Conservation (phyloP, 257 asterid genomes). For the Echites panduratus region DNA sequence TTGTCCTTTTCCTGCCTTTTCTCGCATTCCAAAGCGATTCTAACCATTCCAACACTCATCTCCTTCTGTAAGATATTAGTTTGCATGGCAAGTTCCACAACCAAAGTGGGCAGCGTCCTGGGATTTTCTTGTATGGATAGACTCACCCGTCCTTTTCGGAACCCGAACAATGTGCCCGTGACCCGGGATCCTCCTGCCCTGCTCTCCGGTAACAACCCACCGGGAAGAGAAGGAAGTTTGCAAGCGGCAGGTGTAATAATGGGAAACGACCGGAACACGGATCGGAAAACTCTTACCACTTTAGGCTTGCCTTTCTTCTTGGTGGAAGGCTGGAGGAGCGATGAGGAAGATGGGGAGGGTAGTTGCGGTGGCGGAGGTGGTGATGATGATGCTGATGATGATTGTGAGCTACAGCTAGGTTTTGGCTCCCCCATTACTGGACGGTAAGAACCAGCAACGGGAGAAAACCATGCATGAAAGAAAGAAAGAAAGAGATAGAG, state of each 20-base stretch:
- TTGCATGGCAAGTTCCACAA: constrained; percentile 42
- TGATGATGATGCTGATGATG: constrained; percentile 24
- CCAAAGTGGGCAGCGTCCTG: constrained; percentile 32
- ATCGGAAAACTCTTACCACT: constrained; percentile 52
- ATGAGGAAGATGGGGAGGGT: constrained; percentile 28
- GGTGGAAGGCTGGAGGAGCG: constrained; percentile 58
- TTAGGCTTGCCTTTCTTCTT: constrained; percentile 35
- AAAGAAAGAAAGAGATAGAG: neutral
- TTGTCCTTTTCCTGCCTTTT: constrained; percentile 28
- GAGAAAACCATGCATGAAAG: constrained; percentile 23
- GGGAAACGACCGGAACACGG: constrained; percentile 75
- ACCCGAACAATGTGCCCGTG: constrained; percentile 71
- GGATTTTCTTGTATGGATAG: constrained; percentile 41
- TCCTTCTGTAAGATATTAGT: constrained; percentile 34
- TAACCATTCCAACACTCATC: constrained; percentile 43
- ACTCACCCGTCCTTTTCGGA: constrained; percentile 36
- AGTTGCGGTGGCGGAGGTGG: constrained; percentile 29
- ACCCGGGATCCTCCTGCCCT: constrained; percentile 32
- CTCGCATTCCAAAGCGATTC: constrained; percentile 42
- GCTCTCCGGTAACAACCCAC: constrained; percentile 46
- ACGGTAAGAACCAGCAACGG: constrained; percentile 32
- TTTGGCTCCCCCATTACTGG: constrained; percentile 64
- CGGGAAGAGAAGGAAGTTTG: constrained; percentile 59
- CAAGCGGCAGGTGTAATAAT: constrained; percentile 59
- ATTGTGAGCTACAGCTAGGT: constrained; percentile 17